Evolutionary conservation across 164 flowering plant genomes (phyloP).

Genomic region (Amborella trichopoda): DNA sequence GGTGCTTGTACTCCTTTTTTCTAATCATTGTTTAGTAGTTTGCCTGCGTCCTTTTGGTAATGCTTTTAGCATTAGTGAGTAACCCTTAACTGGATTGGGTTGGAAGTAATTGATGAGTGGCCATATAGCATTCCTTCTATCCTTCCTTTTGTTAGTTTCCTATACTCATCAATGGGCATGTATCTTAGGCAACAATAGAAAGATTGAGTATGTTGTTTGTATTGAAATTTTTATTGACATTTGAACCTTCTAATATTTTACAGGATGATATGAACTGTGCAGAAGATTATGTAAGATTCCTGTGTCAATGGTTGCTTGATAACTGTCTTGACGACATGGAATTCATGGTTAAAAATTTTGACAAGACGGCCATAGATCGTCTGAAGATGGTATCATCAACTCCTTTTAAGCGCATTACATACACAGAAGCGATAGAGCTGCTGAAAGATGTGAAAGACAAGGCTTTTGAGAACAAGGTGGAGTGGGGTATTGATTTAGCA

Average conservation of each 20-base stretch:
- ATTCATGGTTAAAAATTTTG: slow-evolving; percentile 68
- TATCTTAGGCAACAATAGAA: too few relatives aligned
- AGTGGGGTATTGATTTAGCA: slow-evolving; percentile 89
- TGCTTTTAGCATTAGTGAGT: too few relatives aligned
- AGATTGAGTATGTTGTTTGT: too few relatives aligned
- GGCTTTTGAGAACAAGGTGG: slow-evolving; percentile 58
- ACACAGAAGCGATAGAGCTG: slow-evolving; percentile 65
- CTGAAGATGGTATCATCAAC: slow-evolving; percentile 65
- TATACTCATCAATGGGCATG: too few relatives aligned
- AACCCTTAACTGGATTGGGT: too few relatives aligned
- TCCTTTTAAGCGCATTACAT: slow-evolving; percentile 63
- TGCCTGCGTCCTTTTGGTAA: too few relatives aligned
- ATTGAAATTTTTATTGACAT: neutral
- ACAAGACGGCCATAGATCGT: slow-evolving; percentile 59
- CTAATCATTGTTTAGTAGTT: too few relatives aligned
- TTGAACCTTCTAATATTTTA: slow-evolving; percentile 6
- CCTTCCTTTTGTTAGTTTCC: neutral
- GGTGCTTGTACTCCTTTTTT: too few relatives aligned
- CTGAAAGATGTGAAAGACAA: slow-evolving; percentile 50
- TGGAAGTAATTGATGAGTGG: too few relatives aligned
- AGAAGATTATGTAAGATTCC: slow-evolving; percentile 78
- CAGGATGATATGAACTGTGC: slow-evolving; percentile 98
- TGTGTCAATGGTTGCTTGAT: slow-evolving; percentile 84
- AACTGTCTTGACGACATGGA: slow-evolving; percentile 86
- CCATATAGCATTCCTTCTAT: too few relatives aligned